Evolutionary conservation across 345 rosid species (phyloP).

Genomic region (Streptanthus diversifolius): DNA sequence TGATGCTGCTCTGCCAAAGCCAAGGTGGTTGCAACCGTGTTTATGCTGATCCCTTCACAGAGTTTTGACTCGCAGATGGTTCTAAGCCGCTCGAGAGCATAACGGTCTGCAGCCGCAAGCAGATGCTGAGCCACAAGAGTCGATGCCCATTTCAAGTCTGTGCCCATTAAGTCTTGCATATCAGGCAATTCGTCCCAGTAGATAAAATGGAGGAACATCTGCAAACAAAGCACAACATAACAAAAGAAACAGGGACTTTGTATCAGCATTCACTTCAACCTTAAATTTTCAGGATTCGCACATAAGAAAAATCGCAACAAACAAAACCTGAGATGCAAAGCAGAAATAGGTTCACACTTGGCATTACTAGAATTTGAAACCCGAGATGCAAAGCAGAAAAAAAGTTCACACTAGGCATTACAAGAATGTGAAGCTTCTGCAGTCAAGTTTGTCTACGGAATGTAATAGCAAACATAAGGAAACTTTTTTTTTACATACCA

Average conservation of each 20-base stretch:
- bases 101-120: conserved; percentile 80
- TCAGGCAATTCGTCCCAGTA: conserved; percentile 79
- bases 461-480: not conserved
- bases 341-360: not conserved
- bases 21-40: conserved; percentile 75
- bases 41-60: conserved; percentile 60
- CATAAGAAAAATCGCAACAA: not conserved
- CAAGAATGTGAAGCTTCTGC: not conserved
- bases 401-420: not conserved
- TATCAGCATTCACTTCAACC: conserved; percentile 2
- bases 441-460: not conserved
- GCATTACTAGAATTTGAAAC: not conserved
- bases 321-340: not conserved
- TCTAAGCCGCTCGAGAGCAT: conserved; percentile 67
- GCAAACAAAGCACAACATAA: conserved; percentile 26
- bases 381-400: not conserved
- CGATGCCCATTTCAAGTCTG: conserved; percentile 55
- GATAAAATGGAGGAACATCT: conserved; percentile 73
- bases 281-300: not conserved
- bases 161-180: conserved; percentile 62
- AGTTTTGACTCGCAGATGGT: conserved; percentile 66
- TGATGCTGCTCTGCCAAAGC: conserved; percentile 88
- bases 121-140: conserved; percentile 78
- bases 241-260: not conserved
- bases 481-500: not conserved